phyloP scores from a whole-genome alignment of 2,329 filamentous ascomycete genomes.

The Sporothrix sp. region DNA sequence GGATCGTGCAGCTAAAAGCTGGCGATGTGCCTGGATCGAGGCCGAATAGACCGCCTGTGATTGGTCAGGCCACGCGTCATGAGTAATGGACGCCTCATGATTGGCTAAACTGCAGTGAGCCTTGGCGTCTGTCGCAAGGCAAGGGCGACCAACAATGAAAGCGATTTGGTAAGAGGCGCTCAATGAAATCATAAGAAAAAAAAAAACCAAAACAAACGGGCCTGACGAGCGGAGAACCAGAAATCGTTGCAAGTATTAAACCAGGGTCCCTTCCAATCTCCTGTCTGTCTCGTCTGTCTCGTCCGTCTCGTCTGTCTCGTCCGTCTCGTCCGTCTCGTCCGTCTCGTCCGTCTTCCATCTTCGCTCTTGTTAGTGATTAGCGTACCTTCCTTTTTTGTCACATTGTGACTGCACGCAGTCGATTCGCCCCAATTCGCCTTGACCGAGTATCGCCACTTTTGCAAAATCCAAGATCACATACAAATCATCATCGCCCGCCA shows the following conservation, averaged over 20 bases:
- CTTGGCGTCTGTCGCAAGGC: conserved; percentile 1
- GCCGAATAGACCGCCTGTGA: not conserved
- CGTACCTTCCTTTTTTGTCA: conserved; percentile 16
- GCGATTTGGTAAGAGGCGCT: not conserved
- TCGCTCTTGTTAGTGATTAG: conserved; percentile 15
- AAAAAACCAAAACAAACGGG: not conserved
- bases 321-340: not conserved
- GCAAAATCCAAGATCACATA: too few species aligned
- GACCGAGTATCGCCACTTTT: not conserved
- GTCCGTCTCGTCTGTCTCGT: not conserved
- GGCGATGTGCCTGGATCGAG: conserved; percentile 3
- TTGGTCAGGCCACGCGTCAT: not conserved
- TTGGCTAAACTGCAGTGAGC: not conserved
- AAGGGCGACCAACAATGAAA: not conserved
- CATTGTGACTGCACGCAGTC: not conserved
- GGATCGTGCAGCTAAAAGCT: not conserved
- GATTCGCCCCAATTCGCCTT: too few species aligned
- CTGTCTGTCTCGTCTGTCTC: not conserved
- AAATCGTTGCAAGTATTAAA: conserved; percentile 9
- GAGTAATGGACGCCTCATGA: conserved; percentile 2
- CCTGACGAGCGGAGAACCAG: not conserved
- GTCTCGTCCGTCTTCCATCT: not conserved
- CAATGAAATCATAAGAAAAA: not conserved
- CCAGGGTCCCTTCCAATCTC: not conserved
- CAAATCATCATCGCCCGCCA: too few species aligned